These are phyloP conservation scores for Penicillium aurantiogriseum DNA, from an alignment of 2,329 filamentous ascomycete species.

Conservation along the genomic window DNA sequence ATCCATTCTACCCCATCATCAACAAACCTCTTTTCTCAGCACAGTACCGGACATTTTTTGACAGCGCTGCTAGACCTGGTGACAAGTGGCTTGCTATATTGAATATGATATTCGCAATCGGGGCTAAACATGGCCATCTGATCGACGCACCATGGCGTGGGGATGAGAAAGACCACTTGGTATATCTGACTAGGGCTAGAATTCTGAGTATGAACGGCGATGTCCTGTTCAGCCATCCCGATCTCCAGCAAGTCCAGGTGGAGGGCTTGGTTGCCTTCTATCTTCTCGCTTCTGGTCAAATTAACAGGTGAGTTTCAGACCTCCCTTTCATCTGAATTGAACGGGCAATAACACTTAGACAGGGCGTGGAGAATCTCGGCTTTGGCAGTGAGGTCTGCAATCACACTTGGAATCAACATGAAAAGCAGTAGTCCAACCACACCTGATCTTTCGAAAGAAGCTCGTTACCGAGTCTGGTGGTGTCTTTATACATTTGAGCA, in stretches of 20 bases:
- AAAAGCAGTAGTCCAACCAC: constrained; percentile 41
- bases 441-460: constrained; percentile 42
- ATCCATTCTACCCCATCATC: constrained; percentile 47
- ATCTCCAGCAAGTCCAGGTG: constrained; percentile 49
- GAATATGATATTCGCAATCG: constrained; percentile 49
- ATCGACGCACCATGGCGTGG: constrained; percentile 44
- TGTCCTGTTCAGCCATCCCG: constrained; percentile 44
- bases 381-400: constrained; percentile 44
- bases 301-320: constrained; percentile 40
- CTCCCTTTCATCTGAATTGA: neutral
- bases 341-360: constrained; percentile 1
- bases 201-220: constrained; percentile 45
- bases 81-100: constrained; percentile 47
- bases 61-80: constrained; percentile 34
- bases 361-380: constrained; percentile 46
- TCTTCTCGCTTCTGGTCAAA: constrained; percentile 43
- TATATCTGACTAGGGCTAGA: constrained; percentile 46
- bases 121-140: constrained; percentile 44
- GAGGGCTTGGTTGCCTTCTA: constrained; percentile 46
- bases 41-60: constrained; percentile 43
- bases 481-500: constrained; percentile 47
- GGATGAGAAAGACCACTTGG: constrained; percentile 44
- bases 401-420: constrained; percentile 47
- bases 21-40: constrained; percentile 41
- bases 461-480: constrained; percentile 49